Conservation (phyloP, 108 stramenopile species). For the Conticribra guillardii region DNA sequence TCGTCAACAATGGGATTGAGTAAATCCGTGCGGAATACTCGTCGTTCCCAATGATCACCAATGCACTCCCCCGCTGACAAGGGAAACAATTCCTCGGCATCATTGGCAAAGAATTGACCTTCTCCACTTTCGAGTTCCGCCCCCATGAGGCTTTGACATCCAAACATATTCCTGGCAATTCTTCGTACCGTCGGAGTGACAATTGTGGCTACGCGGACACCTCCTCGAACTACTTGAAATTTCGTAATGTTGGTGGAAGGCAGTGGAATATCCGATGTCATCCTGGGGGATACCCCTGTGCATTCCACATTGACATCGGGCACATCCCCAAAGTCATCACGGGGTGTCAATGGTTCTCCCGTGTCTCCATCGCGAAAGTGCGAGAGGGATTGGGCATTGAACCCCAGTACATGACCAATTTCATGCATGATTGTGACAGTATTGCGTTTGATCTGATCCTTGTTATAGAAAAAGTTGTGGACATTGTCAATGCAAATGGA, state of each 20-base stretch:
- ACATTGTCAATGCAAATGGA: constrained; percentile 69
- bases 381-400: constrained; percentile 75
- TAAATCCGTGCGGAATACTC: constrained; percentile 74
- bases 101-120: constrained; percentile 20
- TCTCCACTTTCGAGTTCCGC: constrained; percentile 79
- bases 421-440: constrained; percentile 81
- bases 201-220: constrained; percentile 75
- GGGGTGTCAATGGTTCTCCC: constrained; percentile 71
- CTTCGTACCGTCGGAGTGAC: constrained; percentile 78
- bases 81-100: constrained; percentile 20
- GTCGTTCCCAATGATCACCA: constrained; percentile 85
- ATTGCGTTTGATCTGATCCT: constrained; percentile 47
- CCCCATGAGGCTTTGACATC: constrained; percentile 71
- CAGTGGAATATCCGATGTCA: constrained; percentile 59
- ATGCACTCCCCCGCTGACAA: constrained; percentile 63
- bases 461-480: constrained; percentile 61
- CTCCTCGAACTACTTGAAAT: constrained; percentile 73
- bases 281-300: constrained; percentile 44
- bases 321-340: constrained; percentile 66
- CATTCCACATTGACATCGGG: constrained; percentile 52
- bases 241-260: constrained; percentile 68
- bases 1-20: constrained; percentile 85
- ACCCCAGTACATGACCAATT: constrained; percentile 81
- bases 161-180: constrained; percentile 85
- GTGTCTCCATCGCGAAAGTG: constrained; percentile 76